Percentiles rank a stretch among this genome's conserved stretches.
Conservation (phyloP, 1,139 yeast species). For the Candida tetrigidarum region DNA sequence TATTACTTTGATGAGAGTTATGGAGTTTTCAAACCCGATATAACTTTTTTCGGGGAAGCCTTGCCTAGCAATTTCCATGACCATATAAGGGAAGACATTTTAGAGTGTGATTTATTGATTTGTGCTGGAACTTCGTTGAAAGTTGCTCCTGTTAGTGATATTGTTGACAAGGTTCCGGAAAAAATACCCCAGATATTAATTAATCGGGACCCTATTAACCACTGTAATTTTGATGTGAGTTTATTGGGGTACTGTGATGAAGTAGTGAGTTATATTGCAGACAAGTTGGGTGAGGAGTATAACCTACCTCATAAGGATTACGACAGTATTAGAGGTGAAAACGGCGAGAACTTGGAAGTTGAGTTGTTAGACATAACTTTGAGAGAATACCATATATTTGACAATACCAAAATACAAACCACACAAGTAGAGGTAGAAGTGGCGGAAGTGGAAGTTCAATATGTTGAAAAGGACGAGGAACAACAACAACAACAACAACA, state of each 20-base stretch:
- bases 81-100: conserved; percentile 58
- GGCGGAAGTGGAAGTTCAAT: background rate
- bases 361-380: conserved; percentile 25
- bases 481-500: too few relatives aligned
- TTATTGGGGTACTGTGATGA: conserved; percentile 89
- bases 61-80: conserved; percentile 78
- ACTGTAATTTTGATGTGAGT: conserved; percentile 80
- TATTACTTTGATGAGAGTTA: conserved; percentile 45
- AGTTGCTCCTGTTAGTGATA: conserved; percentile 95
- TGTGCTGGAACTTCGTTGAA: conserved; percentile 94
- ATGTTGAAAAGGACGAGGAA: too few relatives aligned
- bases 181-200: conserved; percentile 83
- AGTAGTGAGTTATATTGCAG: conserved; percentile 69
- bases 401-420: conserved; percentile 9
- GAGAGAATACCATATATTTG: conserved; percentile 25
- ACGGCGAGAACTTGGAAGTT: conserved; percentile 24
- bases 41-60: conserved; percentile 92
- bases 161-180: conserved; percentile 74
- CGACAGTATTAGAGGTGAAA: conserved; percentile 22
- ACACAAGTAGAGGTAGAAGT: background rate
- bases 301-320: conserved; percentile 56
- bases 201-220: conserved; percentile 79
- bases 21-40: conserved; percentile 96
- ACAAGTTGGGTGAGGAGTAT: conserved; percentile 61
- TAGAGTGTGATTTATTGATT: conserved; percentile 76